Conservation (phyloP, 208 protist genomes). For the Naegleria lovaniensis region DNA sequence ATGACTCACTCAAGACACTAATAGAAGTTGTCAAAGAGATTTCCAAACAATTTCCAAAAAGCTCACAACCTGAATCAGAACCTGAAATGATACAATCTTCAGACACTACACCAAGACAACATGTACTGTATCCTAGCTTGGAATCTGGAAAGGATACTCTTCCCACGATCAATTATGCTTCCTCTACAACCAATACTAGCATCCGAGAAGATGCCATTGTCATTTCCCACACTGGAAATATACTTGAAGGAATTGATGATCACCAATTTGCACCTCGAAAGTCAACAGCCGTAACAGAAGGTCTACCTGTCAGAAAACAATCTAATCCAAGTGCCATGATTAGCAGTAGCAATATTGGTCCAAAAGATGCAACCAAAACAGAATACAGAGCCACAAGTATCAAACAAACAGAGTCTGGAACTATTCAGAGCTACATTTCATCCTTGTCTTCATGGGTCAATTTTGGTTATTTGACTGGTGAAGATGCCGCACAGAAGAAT, state of each 20-base stretch:
- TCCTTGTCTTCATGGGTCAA: not conserved
- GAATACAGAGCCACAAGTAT: too few species aligned
- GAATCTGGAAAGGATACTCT: not conserved
- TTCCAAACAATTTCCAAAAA: not conserved
- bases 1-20: not conserved
- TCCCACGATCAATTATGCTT: not conserved
- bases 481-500: not conserved
- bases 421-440: too few species aligned
- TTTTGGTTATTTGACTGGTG: not conserved
- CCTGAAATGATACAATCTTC: too few species aligned
- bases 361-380: too few species aligned
- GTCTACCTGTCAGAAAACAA: not conserved
- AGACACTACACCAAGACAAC: too few species aligned
- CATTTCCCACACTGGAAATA: not conserved
- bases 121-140: too few species aligned
- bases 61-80: not conserved
- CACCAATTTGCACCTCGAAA: not conserved
- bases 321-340: too few species aligned
- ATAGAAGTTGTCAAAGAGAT: not conserved
- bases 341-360: too few species aligned
- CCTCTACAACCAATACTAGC: too few species aligned
- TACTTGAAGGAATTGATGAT: not conserved
- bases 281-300: not conserved
- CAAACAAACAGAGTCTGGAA: too few species aligned
- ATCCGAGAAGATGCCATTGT: too few species aligned